Evolutionary conservation across 1,284 basidiomycete genomes (phyloP).

Genomic region (Heliocybe sulcata): DNA sequence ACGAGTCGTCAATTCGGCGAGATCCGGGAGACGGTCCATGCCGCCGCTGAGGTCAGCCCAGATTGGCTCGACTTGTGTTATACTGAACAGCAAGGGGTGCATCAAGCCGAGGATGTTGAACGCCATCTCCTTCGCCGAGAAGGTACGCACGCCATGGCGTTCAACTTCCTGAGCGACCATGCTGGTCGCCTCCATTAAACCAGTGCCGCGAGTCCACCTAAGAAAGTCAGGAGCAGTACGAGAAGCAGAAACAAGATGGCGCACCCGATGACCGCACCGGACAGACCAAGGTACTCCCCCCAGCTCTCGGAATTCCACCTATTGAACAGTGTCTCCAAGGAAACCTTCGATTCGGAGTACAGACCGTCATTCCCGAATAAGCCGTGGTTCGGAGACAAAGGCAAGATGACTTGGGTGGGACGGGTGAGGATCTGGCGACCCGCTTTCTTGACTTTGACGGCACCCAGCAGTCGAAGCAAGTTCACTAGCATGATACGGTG

Average conservation of each 20-base stretch:
- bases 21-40: conserved; percentile 94
- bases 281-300: conserved; percentile 98
- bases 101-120: conserved; percentile 99
- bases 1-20: conserved; percentile 85
- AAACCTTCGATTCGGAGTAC: conserved; percentile 98
- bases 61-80: conserved; percentile 99
- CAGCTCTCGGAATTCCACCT: conserved; percentile 98
- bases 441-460: conserved; percentile 97
- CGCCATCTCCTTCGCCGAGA: conserved; percentile 99
- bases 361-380: conserved; percentile 97
- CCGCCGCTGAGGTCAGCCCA: conserved; percentile 98
- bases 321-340: conserved; percentile 96
- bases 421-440: conserved; percentile 94
- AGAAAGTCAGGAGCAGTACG: conserved; percentile 11
- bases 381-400: conserved; percentile 96
- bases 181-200: conserved; percentile 94
- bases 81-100: conserved; percentile 99
- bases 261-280: conserved; percentile 96
- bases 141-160: conserved; percentile 90
- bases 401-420: conserved; percentile 96
- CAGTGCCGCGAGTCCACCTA: conserved; percentile 97
- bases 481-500: conserved; percentile 97
- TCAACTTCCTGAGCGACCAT: conserved; percentile 94
- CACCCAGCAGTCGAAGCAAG: conserved; percentile 90
- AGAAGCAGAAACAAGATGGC: conserved; percentile 15